phyloP scores from a whole-genome alignment of 2,329 filamentous ascomycete genomes.

The Aspergillus alliaceus region DNA sequence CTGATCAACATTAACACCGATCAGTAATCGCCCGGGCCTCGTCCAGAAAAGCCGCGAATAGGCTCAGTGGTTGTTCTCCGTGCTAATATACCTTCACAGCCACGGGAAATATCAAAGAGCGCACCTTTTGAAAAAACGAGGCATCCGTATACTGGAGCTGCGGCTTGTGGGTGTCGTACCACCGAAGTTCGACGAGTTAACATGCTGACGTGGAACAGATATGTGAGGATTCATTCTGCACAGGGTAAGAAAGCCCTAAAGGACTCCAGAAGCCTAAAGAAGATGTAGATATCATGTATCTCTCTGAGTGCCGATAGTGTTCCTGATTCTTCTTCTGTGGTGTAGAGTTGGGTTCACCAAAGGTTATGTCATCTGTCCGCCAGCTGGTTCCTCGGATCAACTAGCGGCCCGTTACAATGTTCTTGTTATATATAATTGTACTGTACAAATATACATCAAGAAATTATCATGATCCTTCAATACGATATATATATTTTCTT shows the following conservation, averaged over 20 bases:
- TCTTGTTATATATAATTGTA: too few relatives aligned
- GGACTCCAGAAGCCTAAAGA: slow-evolving; percentile 1
- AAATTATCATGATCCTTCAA: too few relatives aligned
- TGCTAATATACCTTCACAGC: neutral
- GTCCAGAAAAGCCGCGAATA: neutral
- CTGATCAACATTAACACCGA: slow-evolving; percentile 29
- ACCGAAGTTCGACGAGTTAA: slow-evolving; percentile 54
- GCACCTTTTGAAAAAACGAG: slow-evolving; percentile 65
- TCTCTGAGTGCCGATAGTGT: neutral
- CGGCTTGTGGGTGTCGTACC: slow-evolving; percentile 50
- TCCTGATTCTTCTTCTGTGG: neutral
- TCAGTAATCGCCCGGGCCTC: neutral
- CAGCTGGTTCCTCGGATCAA: neutral
- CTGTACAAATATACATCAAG: too few relatives aligned
- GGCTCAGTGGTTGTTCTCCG: neutral
- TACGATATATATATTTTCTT: too few relatives aligned
- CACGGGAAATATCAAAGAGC: neutral
- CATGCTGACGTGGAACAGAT: slow-evolving; percentile 59
- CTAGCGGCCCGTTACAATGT: neutral
- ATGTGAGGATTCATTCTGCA: slow-evolving; percentile 60
- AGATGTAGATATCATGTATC: slow-evolving; percentile 8
- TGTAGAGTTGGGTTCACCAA: neutral
- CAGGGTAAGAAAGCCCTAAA: slow-evolving; percentile 7
- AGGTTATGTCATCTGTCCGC: neutral
- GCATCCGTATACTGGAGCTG: slow-evolving; percentile 58